These are phyloP conservation scores for Psilocybe subaeruginosa DNA, from an alignment of 768 basidiomycete genomes.

Conservation along the genomic window DNA sequence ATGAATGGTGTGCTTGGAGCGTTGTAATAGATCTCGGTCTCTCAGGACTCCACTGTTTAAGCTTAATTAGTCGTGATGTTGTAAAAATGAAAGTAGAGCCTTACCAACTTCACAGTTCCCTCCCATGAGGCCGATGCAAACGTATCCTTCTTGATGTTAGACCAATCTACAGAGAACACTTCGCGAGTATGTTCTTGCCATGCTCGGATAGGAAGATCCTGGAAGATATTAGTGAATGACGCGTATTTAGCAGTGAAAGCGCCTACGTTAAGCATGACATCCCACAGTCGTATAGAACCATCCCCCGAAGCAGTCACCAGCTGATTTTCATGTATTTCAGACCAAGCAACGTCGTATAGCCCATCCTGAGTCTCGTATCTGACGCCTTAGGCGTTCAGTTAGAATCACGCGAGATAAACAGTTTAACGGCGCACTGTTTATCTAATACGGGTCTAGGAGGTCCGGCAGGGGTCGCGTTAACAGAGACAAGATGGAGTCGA, in stretches of 20 bases:
- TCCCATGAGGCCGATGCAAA: constrained; percentile 94
- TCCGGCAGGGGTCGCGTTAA: constrained; percentile 50
- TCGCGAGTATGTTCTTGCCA: constrained; percentile 97
- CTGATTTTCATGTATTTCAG: constrained; percentile 93
- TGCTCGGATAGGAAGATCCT: constrained; percentile 88
- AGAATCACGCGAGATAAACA: constrained; percentile 31
- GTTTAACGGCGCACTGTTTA: constrained; percentile 74
- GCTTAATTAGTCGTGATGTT: constrained; percentile 6
- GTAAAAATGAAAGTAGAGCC: constrained; percentile 27
- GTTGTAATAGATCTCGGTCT: constrained; percentile 78
- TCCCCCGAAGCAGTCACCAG: constrained; percentile 90
- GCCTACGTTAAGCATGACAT: constrained; percentile 80
- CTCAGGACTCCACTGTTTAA: constrained; percentile 82
- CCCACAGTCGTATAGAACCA: constrained; percentile 91
- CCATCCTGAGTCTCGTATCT: constrained; percentile 35
- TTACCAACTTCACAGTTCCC: constrained; percentile 82
- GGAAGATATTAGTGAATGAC: constrained; percentile 34
- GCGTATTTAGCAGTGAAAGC: constrained; percentile 81
- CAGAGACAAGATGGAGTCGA: constrained; percentile 70
- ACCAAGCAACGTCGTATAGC: constrained; percentile 74
- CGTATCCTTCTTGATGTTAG: constrained; percentile 86
- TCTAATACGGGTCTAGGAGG: constrained; percentile 53
- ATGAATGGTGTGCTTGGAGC: constrained; percentile 80
- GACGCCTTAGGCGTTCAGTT: constrained; percentile 30
- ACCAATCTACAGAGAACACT: constrained; percentile 95